Evolutionary conservation across 1,139 yeast species (phyloP), one percentile per base, ranked within the genome.

Genomic region (Suhomyces bokatorum): DNA sequence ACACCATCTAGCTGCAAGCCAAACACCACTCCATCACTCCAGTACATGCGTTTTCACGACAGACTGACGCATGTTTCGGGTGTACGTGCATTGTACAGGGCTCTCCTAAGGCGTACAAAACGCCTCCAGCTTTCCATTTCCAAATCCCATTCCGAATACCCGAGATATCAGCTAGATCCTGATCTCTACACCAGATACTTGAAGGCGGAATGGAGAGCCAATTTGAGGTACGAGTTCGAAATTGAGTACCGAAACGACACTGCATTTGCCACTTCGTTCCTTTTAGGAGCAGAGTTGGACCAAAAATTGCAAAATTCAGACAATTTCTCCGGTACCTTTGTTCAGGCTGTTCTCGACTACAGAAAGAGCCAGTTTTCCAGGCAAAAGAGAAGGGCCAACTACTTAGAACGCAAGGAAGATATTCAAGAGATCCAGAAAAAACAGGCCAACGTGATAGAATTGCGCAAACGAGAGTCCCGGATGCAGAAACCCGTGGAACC

Each of bases 301-400:
- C 38, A 42, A 16, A 10, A 15, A 16, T 29, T 37, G 7, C 29
- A n/a, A 12, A 12, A 22, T 14, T n/a, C 13, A 13, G 22, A 16
- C n/a, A 15, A 22, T 35, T 12, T 29, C n/a, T 29, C 24, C 13
- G 27, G 34, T 29, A 26, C 32, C 9, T 6, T 42, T 12, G 17
- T 37, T 10, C 36, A 38, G 5, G 28, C 35, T 3, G 29, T 45
- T 2, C 14, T 32, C 5, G 37, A 48, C n/a, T 52, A 55, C 48
- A 51, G 66, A 35, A 40, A 36, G 2, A 20, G 29, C 13, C 51
- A 56, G 39, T 51, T 54, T 33, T 41, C 34, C 8, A 45, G 46
- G 20, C 59, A 52, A 38, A 37, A 49, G 32, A 62, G 66, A 62
- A 43, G 54, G 16, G 51, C 51, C 8, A 55, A 60, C 24, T 56